Base-by-base conservation (phyloP, 1,139 yeast genomes). In the Tardiomyces blankii region DNA sequence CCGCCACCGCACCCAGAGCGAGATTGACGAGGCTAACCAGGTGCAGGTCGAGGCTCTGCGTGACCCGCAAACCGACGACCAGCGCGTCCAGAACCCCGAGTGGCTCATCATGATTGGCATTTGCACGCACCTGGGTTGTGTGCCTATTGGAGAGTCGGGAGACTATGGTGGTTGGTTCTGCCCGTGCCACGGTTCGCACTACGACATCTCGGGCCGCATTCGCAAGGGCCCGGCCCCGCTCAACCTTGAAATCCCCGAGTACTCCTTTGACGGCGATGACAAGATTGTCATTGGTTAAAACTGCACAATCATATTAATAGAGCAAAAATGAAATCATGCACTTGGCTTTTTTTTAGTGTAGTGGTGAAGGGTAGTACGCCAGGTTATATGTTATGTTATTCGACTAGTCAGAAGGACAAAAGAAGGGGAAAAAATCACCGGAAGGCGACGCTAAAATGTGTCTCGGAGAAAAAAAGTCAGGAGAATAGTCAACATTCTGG, bases 161-260 rank as follows among this genome's bases (percentile, higher is more conserved):
- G 99, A 93, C 71, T 93, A 80, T 62, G 97, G 96, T 68, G 98
- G 98, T 66, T 93, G 98, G 98, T 93, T 93, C 91, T 93, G 99
- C 73, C 99, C 99, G 57, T 93, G 98, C 76, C 99, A 93, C 77
- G 99, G 98, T 79, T 91, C 98, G 67, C 98, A 93, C 72, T 93
- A 93, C 74, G 98, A 93, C 74, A 93, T 93, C 74, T 69, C 97
- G 54, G 99, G 99, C 69, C 91, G 99, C 82, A 91, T 93, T 69
- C 87, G 99, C 82, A 91, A 82, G 75, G 99, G 99, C 60, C 99
- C 99, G 62, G 99, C 99, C 67, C 99, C 99, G 66, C 80, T 88
- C 70, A 91, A 91, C 78, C 80, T 93, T 75, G 98, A 91, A 76
- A 78, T 93, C 60, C 99, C 99, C 61, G 76, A 78, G 59, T 93